Conservation (phyloP, 129 eudicot species). For the Pittosporum tobira region DNA sequence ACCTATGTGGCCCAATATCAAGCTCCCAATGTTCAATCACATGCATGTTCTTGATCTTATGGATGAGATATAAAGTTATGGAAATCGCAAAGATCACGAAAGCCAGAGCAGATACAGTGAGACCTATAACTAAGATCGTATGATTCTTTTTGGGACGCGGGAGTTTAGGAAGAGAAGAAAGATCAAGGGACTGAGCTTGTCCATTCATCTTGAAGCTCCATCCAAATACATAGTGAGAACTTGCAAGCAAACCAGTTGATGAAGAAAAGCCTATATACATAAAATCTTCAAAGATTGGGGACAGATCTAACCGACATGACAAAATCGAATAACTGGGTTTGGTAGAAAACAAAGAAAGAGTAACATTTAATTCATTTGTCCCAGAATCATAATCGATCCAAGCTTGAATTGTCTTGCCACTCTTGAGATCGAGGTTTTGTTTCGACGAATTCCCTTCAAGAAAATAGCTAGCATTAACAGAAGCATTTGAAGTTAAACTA, state of each 20-base stretch:
- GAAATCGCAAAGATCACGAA: constrained; percentile 15
- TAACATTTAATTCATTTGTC: constrained; percentile 33
- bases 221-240: constrained; percentile 67
- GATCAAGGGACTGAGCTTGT: constrained; percentile 44
- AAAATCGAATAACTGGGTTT: constrained; percentile 48
- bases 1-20: constrained; percentile 72
- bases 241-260: constrained; percentile 78
- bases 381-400: constrained; percentile 77
- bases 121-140: constrained; percentile 24
- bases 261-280: constrained; percentile 81
- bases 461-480: constrained; percentile 48
- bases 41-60: constrained; percentile 46
- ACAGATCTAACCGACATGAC: constrained; percentile 46
- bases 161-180: constrained; percentile 40
- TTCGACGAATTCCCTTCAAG: constrained; percentile 29
- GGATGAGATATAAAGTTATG: constrained; percentile 24
- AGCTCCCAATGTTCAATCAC: constrained; percentile 77
- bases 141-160: constrained; percentile 38
- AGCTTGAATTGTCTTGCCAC: constrained; percentile 48
- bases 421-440: constrained; percentile 37
- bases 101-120: constrained; percentile 31
- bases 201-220: constrained; percentile 74
- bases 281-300: constrained; percentile 33
- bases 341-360: constrained; percentile 36
- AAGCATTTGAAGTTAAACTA: constrained; percentile 40